phyloP scores from a whole-genome alignment of 768 basidiomycete genomes.

The Lactarius sanguifluus region DNA sequence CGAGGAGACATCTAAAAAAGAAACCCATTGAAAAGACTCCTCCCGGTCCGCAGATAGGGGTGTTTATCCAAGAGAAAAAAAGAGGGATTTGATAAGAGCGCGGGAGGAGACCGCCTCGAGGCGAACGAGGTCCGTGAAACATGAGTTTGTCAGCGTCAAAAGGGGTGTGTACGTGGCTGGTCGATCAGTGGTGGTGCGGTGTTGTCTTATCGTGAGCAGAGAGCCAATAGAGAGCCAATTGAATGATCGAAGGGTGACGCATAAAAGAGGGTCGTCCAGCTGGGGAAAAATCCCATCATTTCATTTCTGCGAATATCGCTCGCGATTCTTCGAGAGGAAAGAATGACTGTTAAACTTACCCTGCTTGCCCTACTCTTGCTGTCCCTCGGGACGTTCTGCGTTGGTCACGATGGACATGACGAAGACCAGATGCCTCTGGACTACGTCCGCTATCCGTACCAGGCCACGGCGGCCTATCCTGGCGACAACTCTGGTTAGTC shows the following conservation, averaged over 20 bases:
- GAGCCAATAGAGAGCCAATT: not conserved
- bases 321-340: not conserved
- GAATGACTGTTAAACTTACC: constrained; percentile 10
- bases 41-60: not conserved
- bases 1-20: no score
- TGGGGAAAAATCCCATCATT: not conserved
- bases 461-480: constrained; percentile 55
- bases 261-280: constrained; percentile 12
- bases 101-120: constrained; percentile 15
- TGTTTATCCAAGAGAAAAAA: not conserved
- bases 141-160: constrained; percentile 8
- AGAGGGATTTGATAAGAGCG: constrained; percentile 5
- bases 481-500: constrained; percentile 55
- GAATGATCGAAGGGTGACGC: not conserved
- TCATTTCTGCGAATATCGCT: not conserved
- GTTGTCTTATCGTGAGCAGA: constrained; percentile 7
- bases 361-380: constrained; percentile 10
- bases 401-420: constrained; percentile 42
- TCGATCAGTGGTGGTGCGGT: constrained; percentile 5
- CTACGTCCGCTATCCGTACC: constrained; percentile 65
- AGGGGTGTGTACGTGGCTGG: constrained; percentile 3
- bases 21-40: no score
- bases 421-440: constrained; percentile 60
- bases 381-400: constrained; percentile 24
- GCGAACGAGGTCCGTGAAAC: not conserved